Evolutionary conservation across 352 stramenopile species (phyloP), one percentile per base, ranked within the genome.

Genomic region (Phytophthora fragariaefolia): DNA sequence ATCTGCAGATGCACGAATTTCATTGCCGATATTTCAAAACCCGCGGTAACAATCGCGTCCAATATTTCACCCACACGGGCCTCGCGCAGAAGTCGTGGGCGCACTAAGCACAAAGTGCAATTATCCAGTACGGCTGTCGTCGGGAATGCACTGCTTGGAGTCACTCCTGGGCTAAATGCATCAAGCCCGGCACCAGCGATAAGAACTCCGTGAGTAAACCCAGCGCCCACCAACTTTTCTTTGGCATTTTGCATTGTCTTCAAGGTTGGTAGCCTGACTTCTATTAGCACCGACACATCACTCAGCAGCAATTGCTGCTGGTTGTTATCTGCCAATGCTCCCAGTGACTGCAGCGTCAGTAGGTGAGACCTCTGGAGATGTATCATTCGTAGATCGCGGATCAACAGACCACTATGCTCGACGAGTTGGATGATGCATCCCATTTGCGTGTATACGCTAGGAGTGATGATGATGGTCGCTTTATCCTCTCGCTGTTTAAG

Each of bases 11-110:
- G 82, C 54, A 98, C 80, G 36, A 89, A 77, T 63, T 96, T 88
- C 23, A 97, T 69, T 1, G 93, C 94, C 18, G 91, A 97, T 15
- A 98, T 70, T 47, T 97, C 88, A 68, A 96, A 98, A 13, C 89
- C 92, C 12, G 84, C 69, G 7, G 48, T 55, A 22, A 96, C 28
- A 38, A 98, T 96, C 7, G 74, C 74, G 28, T 92, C 59, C 28
- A 98, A 56, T 18, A 98, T 80, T 12, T 84, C 71, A 12, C 95
- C 93, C 1, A 85, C 71, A 12, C 79, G 62, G 26, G 82, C 80
- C 46, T 91, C 84, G 15, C 76, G 76, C 10, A 92, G 12, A 59
- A 95, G 77, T 30, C 83, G 73, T 4, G 86, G 83, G 1, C 79
- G 79, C 49, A 93, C 24, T 3, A 93, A 36, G 54, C 83, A 92